Evolutionary conservation across 2,329 filamentous ascomycete species (phyloP).

Genomic region (Furcasterigmium sp.): DNA sequence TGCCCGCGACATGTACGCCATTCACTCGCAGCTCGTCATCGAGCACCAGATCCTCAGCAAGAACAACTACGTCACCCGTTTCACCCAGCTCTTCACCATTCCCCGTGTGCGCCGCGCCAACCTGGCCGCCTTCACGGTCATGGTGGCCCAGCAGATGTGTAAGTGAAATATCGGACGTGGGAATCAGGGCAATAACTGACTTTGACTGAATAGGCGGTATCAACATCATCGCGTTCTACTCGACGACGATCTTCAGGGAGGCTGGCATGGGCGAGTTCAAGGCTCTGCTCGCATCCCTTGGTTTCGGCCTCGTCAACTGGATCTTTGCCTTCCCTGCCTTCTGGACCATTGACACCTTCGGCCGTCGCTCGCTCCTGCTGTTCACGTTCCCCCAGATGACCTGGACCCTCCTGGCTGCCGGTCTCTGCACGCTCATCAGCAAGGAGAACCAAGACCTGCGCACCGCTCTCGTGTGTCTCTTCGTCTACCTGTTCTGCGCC

Average conservation of each 20-base stretch:
- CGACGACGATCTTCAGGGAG: constrained; percentile 54
- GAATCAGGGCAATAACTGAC: too few relatives aligned
- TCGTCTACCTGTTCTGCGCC: constrained; percentile 21
- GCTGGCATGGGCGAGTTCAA: constrained; percentile 50
- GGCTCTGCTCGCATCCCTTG: constrained; percentile 44
- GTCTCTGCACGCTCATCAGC: constrained; percentile 45
- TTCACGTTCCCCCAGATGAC: constrained; percentile 57
- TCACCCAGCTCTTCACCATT: constrained; percentile 63
- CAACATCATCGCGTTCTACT: constrained; percentile 75
- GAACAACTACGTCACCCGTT: constrained; percentile 55
- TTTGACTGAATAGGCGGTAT: constrained; percentile 30
- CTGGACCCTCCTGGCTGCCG: constrained; percentile 53
- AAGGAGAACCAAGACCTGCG: constrained; percentile 11
- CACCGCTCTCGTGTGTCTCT: constrained; percentile 45
- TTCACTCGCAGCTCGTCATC: constrained; percentile 58
- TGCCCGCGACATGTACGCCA: constrained; percentile 58
- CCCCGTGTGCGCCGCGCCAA: constrained; percentile 67
- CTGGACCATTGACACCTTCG: constrained; percentile 46
- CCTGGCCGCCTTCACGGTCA: constrained; percentile 71
- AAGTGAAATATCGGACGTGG: constrained; percentile 4
- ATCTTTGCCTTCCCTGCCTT: constrained; percentile 53
- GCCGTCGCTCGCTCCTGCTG: constrained; percentile 47
- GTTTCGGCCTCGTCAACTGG: constrained; percentile 53
- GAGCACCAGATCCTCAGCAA: constrained; percentile 46
- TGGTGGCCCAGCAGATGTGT: constrained; percentile 74